Conservation (phyloP, 306 rosid genomes). For the Ormosia semicastrata region DNA sequence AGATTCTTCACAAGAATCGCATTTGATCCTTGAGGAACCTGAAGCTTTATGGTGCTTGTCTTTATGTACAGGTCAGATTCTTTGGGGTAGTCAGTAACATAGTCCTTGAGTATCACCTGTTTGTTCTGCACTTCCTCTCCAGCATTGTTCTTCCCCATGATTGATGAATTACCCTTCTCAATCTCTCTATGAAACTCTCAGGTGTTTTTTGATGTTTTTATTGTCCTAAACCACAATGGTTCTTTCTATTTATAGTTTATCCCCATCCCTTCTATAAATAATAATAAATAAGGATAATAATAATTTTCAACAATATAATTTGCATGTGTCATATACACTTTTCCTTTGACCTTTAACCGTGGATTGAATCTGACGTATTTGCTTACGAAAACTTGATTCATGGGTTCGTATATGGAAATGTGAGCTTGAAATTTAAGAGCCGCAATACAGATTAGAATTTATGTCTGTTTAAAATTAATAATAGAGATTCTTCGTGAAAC, state of each 20-base stretch:
- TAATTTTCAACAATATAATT: neutral
- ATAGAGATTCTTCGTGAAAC: too few species aligned
- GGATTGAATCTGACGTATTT: neutral
- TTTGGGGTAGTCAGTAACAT: conserved; percentile 19
- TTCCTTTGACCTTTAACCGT: neutral
- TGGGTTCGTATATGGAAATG: neutral
- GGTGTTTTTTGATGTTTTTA: neutral
- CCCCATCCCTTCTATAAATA: neutral
- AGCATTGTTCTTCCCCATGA: conserved; percentile 11
- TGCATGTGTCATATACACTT: neutral
- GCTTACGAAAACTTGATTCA: neutral
- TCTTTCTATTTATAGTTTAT: conserved; percentile 17
- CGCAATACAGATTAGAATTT: neutral
- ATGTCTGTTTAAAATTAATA: too few species aligned
- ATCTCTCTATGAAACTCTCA: neutral
- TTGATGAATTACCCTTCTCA: neutral
- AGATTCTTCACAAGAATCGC: conserved; percentile 27
- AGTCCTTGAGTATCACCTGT: conserved; percentile 27
- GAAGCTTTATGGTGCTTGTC: conserved; percentile 20
- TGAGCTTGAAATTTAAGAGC: neutral
- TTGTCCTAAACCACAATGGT: neutral
- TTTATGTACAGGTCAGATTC: conserved; percentile 25
- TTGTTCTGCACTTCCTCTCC: conserved; percentile 32
- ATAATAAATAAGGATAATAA: neutral
- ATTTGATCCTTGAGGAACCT: conserved; percentile 32